Conservation (phyloP, 441 rosid genomes). For the Populus hybrid region DNA sequence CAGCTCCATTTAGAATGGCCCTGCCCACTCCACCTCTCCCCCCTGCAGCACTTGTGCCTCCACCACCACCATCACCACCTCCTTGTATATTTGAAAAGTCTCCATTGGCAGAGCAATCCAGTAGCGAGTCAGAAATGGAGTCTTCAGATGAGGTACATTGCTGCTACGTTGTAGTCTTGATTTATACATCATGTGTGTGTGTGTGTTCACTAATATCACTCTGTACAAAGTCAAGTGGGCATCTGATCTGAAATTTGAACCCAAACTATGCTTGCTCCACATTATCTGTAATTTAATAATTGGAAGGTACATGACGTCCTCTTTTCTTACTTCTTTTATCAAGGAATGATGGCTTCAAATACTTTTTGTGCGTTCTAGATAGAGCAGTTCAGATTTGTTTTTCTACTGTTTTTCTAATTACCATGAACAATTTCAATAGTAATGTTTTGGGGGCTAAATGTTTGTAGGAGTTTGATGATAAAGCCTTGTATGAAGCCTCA, state of each 20-base stretch:
- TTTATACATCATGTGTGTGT: background rate
- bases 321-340: background rate
- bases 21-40: conserved; percentile 92
- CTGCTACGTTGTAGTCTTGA: conserved; percentile 3
- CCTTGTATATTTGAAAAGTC: conserved; percentile 36
- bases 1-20: conserved; percentile 94
- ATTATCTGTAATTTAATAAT: background rate
- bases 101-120: conserved; percentile 49
- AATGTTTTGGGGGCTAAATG: conserved; percentile 17
- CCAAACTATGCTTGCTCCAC: too few species aligned
- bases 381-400: too few species aligned
- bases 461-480: conserved; percentile 44
- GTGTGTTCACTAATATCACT: background rate
- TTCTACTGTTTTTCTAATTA: background rate
- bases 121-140: conserved; percentile 95
- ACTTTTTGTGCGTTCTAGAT: too few species aligned
- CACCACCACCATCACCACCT: conserved; percentile 48
- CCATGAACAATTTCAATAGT: background rate
- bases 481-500: conserved; percentile 26
- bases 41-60: conserved; percentile 34
- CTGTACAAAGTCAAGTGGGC: background rate
- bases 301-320: background rate
- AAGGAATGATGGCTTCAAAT: too few species aligned
- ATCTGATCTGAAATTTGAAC: background rate
- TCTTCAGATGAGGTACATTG: conserved; percentile 70